Evolutionary conservation across 495 filamentous ascomycete genomes (phyloP), one percentile per base, ranked within the genome.

Genomic region (Monascus purpureus): DNA sequence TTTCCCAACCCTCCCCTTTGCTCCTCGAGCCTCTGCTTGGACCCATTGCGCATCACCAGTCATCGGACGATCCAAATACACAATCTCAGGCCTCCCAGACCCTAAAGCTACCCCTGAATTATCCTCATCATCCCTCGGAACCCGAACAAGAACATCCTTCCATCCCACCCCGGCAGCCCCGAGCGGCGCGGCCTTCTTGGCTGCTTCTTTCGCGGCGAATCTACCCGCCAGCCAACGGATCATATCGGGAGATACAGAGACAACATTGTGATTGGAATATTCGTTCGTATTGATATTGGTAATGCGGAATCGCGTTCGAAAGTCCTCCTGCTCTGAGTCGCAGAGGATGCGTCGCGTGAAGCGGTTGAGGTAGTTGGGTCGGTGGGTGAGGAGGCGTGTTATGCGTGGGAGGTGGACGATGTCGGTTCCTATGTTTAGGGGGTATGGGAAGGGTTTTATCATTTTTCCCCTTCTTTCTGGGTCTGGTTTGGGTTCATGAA

Each of bases 401-500:
- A 70, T 64, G 17, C 65, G 66, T 1, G 67, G 66, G 40, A 68
- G 50, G 44, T 71, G 63, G 37, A 70, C 65, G 36, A 71, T 61
- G 50, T 70, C 67, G 31, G 68, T 59, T 33, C 67, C 67, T 32
- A 70, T 60, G 31, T 62, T 56, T 16, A 68, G 42, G 26, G 57
- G 29, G 30, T 55, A 40, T 17, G 59, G 61, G 39, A 64, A 64
- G 6, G 57, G 46, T 42, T 55, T 57, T 42, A 49, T 51, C 32
- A 13, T 16, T 19, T 29, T n/a, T n/a, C n/a, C n/a, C n/a, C n/a
- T n/a, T n/a, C n/a, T n/a, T n/a, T n/a, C n/a, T n/a, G n/a, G n/a
- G n/a, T n/a, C n/a, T n/a, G n/a, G n/a, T n/a, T n/a, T n/a, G n/a
- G n/a, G n/a, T n/a, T n/a, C n/a, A n/a, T n/a, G n/a, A n/a, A n/a